Evolutionary conservation across 2,329 filamentous ascomycete species (phyloP), one percentile per base, ranked within the genome.

Genomic region (Fusarium nisikadoi): DNA sequence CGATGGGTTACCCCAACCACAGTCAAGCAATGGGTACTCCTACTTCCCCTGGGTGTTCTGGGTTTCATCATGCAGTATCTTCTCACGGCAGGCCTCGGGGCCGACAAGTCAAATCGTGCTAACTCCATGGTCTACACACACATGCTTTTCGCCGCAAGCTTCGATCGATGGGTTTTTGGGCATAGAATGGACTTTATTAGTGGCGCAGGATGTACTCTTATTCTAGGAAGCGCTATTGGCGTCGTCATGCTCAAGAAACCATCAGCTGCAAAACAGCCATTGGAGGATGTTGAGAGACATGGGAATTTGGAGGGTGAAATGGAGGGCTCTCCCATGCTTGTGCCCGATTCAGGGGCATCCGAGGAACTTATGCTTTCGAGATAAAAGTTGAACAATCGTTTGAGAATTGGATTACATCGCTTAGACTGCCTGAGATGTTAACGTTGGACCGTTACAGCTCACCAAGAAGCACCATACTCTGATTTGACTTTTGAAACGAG

Each of bases 21-120:
- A 31, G 17, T 75, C 43, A 82, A 81, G 57, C 84, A 95, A 78
- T 95, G 93, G 91, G 79, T 83, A 0, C 86, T 94, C 42, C 82
- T 97, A 20, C 59, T 91, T 1, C 88, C 91, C 41, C 83, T 97
- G 8, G 93, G 93, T 0, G 77, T 89, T 0, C 91, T 91, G 71
- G 95, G 95, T 1, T 95, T 97, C 78, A 80, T 92, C 27, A 92
- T 95, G 88, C 95, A 97, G 86, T 94, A 94, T 73, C 85, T 97
- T n/a, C 84, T 97, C 23, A 96, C 94, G 2, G 88, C 89, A 2
- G 94, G 94, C 0, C 82, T 98, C 52, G 83, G 92, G 29, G 89
- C 91, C 68, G 92, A 95, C 76, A 92, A 91, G 69, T 86, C 86
- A 25, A 89, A 89, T 72, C 81, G 86, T 46, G 87, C 88, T 12